A percentile compares a stretch with the other conserved stretches of the same genome.
phyloP scores from a whole-genome alignment of 768 basidiomycete species.

The Hemileccinum rubropunctum region DNA sequence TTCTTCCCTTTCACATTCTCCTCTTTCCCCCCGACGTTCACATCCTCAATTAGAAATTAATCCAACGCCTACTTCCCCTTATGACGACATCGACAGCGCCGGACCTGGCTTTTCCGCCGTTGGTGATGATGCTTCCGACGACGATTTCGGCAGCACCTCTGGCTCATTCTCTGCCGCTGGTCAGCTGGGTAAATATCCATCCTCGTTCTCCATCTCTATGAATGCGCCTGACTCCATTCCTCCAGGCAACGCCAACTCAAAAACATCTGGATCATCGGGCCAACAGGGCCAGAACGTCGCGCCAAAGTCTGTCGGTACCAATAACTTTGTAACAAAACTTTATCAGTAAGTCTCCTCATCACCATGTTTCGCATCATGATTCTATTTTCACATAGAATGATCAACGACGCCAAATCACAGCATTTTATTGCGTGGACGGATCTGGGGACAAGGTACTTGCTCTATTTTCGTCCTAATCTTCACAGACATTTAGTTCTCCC shows the following conservation, averaged over 20 bases:
- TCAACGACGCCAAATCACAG: slow-evolving; percentile 76
- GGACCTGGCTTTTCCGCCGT: slow-evolving; percentile 23
- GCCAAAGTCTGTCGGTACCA: slow-evolving; percentile 63
- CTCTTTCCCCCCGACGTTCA: slow-evolving; percentile 18
- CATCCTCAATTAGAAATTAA: slow-evolving; percentile 31
- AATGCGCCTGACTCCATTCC: background rate
- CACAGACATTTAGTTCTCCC: too few species aligned
- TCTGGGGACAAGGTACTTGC: slow-evolving; percentile 57
- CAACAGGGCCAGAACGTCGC: slow-evolving; percentile 49
- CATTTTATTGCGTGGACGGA: slow-evolving; percentile 85
- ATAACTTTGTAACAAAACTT: slow-evolving; percentile 87
- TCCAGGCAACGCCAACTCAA: slow-evolving; percentile 11
- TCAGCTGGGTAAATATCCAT: slow-evolving; percentile 4
- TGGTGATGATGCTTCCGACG: slow-evolving; percentile 26
- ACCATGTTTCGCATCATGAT: background rate
- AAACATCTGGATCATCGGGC: slow-evolving; percentile 15
- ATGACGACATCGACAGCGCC: slow-evolving; percentile 60
- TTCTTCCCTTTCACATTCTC: slow-evolving; percentile 23
- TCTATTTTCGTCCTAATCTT: background rate
- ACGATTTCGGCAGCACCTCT: slow-evolving; percentile 22
- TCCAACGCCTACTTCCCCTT: slow-evolving; percentile 31
- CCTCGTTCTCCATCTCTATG: background rate
- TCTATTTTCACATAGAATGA: slow-evolving; percentile 56
- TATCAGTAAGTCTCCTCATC: slow-evolving; percentile 61
- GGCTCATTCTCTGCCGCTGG: slow-evolving; percentile 11